A percentile compares a stretch with the other conserved stretches of the same genome.
phyloP scores from a whole-genome alignment of 2,329 filamentous ascomycete species.

The Fusarium sp. region DNA sequence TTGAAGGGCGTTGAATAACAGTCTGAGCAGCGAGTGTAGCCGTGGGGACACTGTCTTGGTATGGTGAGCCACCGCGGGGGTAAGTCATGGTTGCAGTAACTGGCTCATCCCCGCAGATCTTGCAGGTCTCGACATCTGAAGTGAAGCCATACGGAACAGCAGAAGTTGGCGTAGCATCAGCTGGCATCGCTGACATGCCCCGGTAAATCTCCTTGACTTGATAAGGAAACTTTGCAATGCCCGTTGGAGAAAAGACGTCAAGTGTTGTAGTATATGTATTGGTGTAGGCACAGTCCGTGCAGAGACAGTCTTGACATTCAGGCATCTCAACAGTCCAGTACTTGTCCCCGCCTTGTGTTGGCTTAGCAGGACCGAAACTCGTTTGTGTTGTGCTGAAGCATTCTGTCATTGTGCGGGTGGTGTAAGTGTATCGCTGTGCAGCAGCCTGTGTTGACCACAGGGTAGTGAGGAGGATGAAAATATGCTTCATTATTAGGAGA shows the following conservation, averaged over 20 bases:
- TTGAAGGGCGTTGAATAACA: conserved; percentile 27
- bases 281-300: conserved; percentile 42
- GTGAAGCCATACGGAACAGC: conserved; percentile 45
- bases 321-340: conserved; percentile 46
- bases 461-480: conserved; percentile 18
- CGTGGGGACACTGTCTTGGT: conserved; percentile 26
- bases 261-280: conserved; percentile 46
- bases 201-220: conserved; percentile 46
- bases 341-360: conserved; percentile 42
- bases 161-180: conserved; percentile 34
- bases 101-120: conserved; percentile 41
- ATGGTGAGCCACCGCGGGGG: conserved; percentile 44
- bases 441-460: conserved; percentile 25
- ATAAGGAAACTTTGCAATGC: conserved; percentile 38
- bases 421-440: conserved; percentile 46
- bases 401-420: conserved; percentile 44
- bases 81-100: conserved; percentile 46
- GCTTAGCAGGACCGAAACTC: conserved; percentile 41
- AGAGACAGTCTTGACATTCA: conserved; percentile 44
- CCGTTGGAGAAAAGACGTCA: conserved; percentile 41
- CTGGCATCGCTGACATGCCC: conserved; percentile 45
- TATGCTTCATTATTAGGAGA: conserved; percentile 38
- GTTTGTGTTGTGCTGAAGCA: conserved; percentile 45
- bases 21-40: conserved; percentile 16
- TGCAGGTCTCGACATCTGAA: conserved; percentile 35